Percentiles rank a stretch among this genome's conserved stretches.
Evolutionary conservation across 106 monocot species (phyloP).

Genomic region (Dioscorea dumetorum): DNA sequence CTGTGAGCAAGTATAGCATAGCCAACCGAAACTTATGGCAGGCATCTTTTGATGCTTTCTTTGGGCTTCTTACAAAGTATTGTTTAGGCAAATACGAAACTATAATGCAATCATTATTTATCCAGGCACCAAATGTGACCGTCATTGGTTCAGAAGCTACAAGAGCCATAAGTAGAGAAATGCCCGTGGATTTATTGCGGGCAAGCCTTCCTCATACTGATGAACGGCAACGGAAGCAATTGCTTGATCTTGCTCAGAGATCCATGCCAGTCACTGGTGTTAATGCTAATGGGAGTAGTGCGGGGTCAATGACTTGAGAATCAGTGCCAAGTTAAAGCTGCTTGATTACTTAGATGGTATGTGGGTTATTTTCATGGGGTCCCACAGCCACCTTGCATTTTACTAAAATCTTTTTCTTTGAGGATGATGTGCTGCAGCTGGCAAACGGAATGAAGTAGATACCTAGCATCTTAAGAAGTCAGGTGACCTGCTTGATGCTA

Average conservation of each 20-base stretch:
- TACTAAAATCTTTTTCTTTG: no score
- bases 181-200: conserved; percentile 75
- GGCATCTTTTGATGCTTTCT: conserved; percentile 93
- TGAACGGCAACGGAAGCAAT: conserved; percentile 45
- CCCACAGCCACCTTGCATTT: no score
- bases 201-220: conserved; percentile 79
- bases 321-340: conserved; percentile 39
- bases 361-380: no score
- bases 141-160: conserved; percentile 34
- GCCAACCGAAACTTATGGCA: conserved; percentile 68
- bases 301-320: conserved; percentile 37
- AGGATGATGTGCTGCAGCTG: no score
- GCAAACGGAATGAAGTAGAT: no score
- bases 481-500: not conserved
- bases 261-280: conserved; percentile 50
- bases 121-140: conserved; percentile 21
- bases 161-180: conserved; percentile 64
- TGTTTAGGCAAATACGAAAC: conserved; percentile 81
- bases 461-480: conserved; percentile 1
- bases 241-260: conserved; percentile 73
- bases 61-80: conserved; percentile 75
- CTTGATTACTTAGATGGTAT: no score
- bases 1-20: conserved; percentile 41
- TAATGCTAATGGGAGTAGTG: conserved; percentile 19
- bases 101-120: conserved; percentile 59